Percentiles rank a stretch among this genome's conserved stretches.
Evolutionary conservation across 2,329 filamentous ascomycete species (phyloP).

Genomic region (Paramyrothecium roridum): DNA sequence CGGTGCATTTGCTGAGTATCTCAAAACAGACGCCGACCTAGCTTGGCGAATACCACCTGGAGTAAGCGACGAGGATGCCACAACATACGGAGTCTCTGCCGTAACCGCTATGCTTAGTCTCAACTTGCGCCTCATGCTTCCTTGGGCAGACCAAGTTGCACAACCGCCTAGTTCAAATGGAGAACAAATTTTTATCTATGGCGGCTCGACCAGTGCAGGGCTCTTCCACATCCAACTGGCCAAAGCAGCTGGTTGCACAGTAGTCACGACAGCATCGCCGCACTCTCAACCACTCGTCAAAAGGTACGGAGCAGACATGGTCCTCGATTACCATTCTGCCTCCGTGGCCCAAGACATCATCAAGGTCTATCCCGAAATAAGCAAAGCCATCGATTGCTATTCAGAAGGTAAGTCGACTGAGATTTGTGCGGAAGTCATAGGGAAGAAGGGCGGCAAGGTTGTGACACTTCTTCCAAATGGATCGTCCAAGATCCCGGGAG

Average conservation of each 20-base stretch:
- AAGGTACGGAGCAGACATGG: constrained; percentile 36
- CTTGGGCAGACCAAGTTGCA: constrained; percentile 7
- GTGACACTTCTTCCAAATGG: constrained; percentile 18
- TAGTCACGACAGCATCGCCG: constrained; percentile 37
- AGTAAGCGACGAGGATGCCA: constrained; percentile 14
- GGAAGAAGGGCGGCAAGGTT: constrained; percentile 22
- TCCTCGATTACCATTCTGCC: constrained; percentile 36
- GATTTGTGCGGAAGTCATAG: constrained; percentile 20
- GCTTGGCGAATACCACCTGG: constrained; percentile 18
- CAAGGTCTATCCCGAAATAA: constrained; percentile 18
- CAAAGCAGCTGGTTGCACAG: constrained; percentile 37
- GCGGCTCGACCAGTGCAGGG: constrained; percentile 45
- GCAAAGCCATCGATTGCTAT: constrained; percentile 24
- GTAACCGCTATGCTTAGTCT: constrained; percentile 19
- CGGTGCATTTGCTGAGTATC: constrained; percentile 23
- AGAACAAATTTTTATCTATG: constrained; percentile 39
- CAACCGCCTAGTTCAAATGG: neutral
- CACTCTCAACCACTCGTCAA: constrained; percentile 39
- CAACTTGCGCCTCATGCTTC: constrained; percentile 17
- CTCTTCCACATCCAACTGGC: constrained; percentile 43
- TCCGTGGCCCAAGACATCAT: constrained; percentile 12
- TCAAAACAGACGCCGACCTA: constrained; percentile 15
- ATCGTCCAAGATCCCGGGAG: constrained; percentile 12
- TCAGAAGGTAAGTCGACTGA: constrained; percentile 24
- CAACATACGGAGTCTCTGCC: constrained; percentile 17